Percentiles rank a stretch among this genome's conserved stretches.
Conservation (phyloP, 2,329 filamentous ascomycete genomes). For the Trichophyton mentagrophytes region DNA sequence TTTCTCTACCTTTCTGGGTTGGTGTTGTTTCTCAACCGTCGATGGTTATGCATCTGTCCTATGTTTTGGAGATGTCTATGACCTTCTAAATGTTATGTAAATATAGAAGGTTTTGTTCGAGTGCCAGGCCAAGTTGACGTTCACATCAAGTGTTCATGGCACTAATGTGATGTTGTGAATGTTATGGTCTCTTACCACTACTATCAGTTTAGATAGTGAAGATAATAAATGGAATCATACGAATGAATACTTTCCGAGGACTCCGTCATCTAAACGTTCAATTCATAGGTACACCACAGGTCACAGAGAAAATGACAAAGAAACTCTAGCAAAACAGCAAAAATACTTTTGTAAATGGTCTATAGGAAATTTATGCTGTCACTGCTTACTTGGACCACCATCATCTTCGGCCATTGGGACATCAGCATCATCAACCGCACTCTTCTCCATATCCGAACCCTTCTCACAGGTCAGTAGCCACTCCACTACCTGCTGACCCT, state of each 20-base stretch:
- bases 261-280: not conserved
- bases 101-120: conserved; percentile 1
- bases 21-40: not conserved
- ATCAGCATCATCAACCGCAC: conserved; percentile 12
- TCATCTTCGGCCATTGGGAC: conserved; percentile 4
- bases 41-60: not conserved
- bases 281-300: not conserved
- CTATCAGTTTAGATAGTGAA: not conserved
- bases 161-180: not conserved
- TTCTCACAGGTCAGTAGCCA: conserved; percentile 31
- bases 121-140: not conserved
- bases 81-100: not conserved
- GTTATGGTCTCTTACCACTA: not conserved
- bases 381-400: not conserved
- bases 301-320: not conserved
- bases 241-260: not conserved
- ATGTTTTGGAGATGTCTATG: not conserved
- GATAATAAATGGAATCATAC: not conserved
- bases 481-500: conserved; percentile 31
- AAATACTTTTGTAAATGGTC: not conserved
- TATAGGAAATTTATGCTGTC: not conserved
- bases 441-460: conserved; percentile 23
- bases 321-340: not conserved
- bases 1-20: not conserved
- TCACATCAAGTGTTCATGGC: not conserved